Evolutionary conservation across 148 eudicot genomes (phyloP).

Genomic region (Spergularia bocconei): DNA sequence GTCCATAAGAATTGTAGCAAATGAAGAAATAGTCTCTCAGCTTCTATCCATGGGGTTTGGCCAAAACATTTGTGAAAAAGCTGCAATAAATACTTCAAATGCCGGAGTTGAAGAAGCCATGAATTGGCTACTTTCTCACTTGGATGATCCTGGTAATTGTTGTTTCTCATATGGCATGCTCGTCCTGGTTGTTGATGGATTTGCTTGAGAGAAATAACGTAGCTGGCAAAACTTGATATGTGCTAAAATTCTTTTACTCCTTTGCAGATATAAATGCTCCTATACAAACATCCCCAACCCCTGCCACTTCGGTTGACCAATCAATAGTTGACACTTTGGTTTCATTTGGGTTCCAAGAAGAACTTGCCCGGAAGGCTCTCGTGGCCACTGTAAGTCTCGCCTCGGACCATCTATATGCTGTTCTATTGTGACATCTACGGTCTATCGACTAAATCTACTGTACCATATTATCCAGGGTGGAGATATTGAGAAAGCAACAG

Average conservation of each 20-base stretch:
- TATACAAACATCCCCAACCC: slow-evolving; percentile 38
- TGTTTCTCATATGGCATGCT: neutral
- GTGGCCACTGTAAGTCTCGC: slow-evolving; percentile 56
- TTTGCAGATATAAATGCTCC: slow-evolving; percentile 87
- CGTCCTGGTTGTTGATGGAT: neutral
- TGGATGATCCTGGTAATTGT: slow-evolving; percentile 87
- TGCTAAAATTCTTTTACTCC: slow-evolving; percentile 5
- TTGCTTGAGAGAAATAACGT: neutral
- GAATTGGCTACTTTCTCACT: slow-evolving; percentile 94
- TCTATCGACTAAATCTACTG: neutral
- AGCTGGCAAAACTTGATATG: neutral
- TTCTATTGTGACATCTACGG: neutral
- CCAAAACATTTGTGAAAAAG: slow-evolving; percentile 73
- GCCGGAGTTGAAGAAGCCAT: slow-evolving; percentile 92
- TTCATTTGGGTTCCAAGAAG: slow-evolving; percentile 85
- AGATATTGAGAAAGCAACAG: slow-evolving; percentile 93
- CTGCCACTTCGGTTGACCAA: slow-evolving; percentile 54
- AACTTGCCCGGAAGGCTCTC: slow-evolving; percentile 71
- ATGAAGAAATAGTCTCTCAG: slow-evolving; percentile 74
- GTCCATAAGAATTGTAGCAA: slow-evolving; percentile 36
- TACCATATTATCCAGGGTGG: slow-evolving; percentile 54
- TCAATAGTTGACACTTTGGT: slow-evolving; percentile 63
- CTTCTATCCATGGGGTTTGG: slow-evolving; percentile 85
- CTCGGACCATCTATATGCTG: slow-evolving; percentile 3
- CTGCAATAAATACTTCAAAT: slow-evolving; percentile 81